Base-by-base conservation (phyloP, 345 rosid species). In the Bruguiera parviflora region DNA sequence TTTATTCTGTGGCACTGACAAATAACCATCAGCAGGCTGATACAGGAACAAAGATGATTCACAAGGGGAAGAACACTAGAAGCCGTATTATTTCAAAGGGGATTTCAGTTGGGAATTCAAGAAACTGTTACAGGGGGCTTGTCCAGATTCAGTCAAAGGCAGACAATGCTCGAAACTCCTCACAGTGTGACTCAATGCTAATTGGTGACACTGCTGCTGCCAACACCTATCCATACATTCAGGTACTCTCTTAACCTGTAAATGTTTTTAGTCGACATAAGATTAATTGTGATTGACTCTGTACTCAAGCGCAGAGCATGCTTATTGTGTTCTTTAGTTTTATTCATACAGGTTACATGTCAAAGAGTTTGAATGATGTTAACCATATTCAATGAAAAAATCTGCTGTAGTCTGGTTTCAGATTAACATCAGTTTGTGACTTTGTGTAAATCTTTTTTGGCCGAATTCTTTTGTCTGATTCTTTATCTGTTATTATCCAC, bases 161-260 rank as follows among this genome's bases (percentile, higher is more conserved):
- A 2, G 93, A 90, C 58, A 88, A 88, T 85, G 96, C 97, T 63
- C 81, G 80, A 58, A 95, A 92, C 60, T 89, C 96, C 58, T 95
- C 99, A 0, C 92, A 88, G 65, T 95, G 99, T 51, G 98, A 94
- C 74, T 91, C 98, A 4, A 91, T 94, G 96, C 97, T 94, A 74
- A 89, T 94, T 8, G 97, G 97, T 43, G 99, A 95, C 58, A 82
- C 64, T 53, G 99, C 96, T 18, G 97, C 96, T 69, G 97, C 97
- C 65, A 95, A 92, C 79, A 95, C 99, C 64, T 95, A 95, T 79
- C 99, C 99, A 20, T 95, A 95, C 71, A 95, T 95, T 79, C 99
- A 95, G 76, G 80, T 76, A 49, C n/a, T 47, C 66, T 53, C 49
- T 65, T 20, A 43, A 13, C 15, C 13, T 10, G 25, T 2, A 51